phyloP scores from a whole-genome alignment of 108 stramenopile species.

The Craspedostauros australis region DNA sequence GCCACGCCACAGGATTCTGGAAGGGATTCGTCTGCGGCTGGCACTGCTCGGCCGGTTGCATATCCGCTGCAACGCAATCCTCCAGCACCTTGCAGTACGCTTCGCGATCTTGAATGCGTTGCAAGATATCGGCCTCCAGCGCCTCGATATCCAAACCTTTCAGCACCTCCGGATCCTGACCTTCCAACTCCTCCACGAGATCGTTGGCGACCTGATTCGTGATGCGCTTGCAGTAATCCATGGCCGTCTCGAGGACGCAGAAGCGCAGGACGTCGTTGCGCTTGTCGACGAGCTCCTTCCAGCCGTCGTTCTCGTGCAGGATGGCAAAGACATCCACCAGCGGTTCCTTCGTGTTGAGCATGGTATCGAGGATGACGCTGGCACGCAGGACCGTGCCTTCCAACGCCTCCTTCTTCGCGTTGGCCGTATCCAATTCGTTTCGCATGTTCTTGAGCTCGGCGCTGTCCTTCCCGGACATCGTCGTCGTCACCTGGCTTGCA shows the following conservation, averaged over 20 bases:
- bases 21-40: slow-evolving; percentile 64
- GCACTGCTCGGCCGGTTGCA: slow-evolving; percentile 31
- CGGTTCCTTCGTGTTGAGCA: slow-evolving; percentile 19
- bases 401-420: slow-evolving; percentile 31
- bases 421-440: slow-evolving; percentile 17
- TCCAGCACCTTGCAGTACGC: slow-evolving; percentile 64
- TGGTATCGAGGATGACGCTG: slow-evolving; percentile 38
- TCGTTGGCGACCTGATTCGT: slow-evolving; percentile 34
- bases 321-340: slow-evolving; percentile 41
- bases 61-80: slow-evolving; percentile 39
- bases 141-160: slow-evolving; percentile 28
- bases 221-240: slow-evolving; percentile 74
- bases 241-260: slow-evolving; percentile 50
- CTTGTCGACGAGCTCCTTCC: slow-evolving; percentile 19
- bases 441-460: slow-evolving; percentile 2
- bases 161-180: neutral
- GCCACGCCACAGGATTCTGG: slow-evolving; percentile 48
- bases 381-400: slow-evolving; percentile 35
- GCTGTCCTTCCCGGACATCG: neutral
- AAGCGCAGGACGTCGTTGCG: slow-evolving; percentile 26
- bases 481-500: neutral
- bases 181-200: slow-evolving; percentile 33
- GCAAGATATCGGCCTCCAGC: slow-evolving; percentile 36
- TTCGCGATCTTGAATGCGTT: slow-evolving; percentile 28
- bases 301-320: slow-evolving; percentile 34